phyloP scores from a whole-genome alignment of 2,329 filamentous ascomycete species.

The Sporothrix pseudoabietina region DNA sequence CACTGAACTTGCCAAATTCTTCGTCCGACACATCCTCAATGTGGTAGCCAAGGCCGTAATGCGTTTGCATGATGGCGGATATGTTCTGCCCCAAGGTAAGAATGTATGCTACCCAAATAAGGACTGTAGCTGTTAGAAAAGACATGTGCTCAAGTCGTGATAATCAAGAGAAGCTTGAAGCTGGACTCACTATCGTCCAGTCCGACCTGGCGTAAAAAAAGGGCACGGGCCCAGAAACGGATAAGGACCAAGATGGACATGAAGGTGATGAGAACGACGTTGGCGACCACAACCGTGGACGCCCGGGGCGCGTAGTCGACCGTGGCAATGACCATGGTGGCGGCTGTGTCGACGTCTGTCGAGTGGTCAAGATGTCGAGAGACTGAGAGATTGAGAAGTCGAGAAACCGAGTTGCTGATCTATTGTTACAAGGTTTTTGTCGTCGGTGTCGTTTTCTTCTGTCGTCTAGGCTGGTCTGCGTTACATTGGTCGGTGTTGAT shows the following conservation, averaged over 20 bases:
- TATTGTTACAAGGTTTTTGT: neutral
- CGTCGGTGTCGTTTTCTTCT: neutral
- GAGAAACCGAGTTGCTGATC: neutral
- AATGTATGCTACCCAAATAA: conserved; percentile 5
- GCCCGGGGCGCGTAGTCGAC: conserved; percentile 5
- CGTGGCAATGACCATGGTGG: neutral
- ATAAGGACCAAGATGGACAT: conserved; percentile 13
- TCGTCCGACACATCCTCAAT: conserved; percentile 1
- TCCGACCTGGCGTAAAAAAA: conserved; percentile 6
- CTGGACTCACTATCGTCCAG: conserved; percentile 8
- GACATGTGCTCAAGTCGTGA: neutral
- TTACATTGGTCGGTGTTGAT: neutral
- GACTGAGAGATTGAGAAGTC: no score
- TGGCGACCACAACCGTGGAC: neutral
- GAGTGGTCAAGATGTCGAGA: neutral
- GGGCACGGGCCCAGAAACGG: conserved; percentile 13
- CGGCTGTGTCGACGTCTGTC: no score
- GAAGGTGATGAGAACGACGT: conserved; percentile 1
- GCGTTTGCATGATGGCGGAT: neutral
- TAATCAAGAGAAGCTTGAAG: neutral
- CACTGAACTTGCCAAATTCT: neutral
- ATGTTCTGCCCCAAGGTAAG: neutral
- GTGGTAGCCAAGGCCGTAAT: conserved; percentile 18
- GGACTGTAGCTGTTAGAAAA: neutral
- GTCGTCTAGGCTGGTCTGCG: neutral